These are phyloP conservation scores for Aureobasidium vineae DNA, from an alignment of 2,329 filamentous ascomycete genomes.

Conservation along the genomic window DNA sequence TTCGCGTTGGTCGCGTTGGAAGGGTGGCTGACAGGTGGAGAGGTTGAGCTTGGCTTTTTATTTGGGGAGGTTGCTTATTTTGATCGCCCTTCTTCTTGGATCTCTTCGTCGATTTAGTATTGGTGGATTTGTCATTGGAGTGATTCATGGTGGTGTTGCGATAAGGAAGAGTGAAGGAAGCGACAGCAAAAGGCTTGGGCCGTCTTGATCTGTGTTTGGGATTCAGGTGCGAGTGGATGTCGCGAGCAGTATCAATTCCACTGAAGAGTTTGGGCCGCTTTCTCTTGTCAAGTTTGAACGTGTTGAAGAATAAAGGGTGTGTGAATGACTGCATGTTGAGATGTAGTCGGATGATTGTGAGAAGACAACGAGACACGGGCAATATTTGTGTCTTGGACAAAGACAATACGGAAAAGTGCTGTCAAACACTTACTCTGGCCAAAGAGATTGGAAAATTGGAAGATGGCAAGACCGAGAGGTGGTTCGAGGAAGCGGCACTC, in stretches of 20 bases:
- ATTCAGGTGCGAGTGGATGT: neutral
- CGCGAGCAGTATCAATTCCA: neutral
- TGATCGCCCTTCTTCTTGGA: neutral
- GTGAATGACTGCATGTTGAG: conserved; percentile 5
- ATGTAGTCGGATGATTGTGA: neutral
- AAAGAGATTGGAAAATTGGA: neutral
- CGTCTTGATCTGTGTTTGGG: neutral
- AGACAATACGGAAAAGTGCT: neutral
- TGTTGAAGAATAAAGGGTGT: neutral
- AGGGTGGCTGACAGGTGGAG: neutral
- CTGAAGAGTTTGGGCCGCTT: neutral
- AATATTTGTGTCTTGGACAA: neutral
- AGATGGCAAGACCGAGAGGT: neutral
- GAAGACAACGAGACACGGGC: neutral
- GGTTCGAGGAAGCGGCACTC: neutral
- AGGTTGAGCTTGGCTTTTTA: neutral
- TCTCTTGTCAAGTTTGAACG: too few relatives aligned
- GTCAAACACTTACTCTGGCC: neutral
- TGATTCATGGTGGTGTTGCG: neutral
- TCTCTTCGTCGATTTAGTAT: neutral
- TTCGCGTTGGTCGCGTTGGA: neutral
- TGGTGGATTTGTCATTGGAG: neutral
- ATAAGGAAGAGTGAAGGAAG: conserved; percentile 1
- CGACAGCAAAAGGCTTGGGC: neutral
- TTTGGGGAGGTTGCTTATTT: neutral